Evolutionary conservation across 192 early-diverging fungal species (phyloP), one percentile per base, ranked within the genome.

Genomic region (Phlyctochytrium arcticum): DNA sequence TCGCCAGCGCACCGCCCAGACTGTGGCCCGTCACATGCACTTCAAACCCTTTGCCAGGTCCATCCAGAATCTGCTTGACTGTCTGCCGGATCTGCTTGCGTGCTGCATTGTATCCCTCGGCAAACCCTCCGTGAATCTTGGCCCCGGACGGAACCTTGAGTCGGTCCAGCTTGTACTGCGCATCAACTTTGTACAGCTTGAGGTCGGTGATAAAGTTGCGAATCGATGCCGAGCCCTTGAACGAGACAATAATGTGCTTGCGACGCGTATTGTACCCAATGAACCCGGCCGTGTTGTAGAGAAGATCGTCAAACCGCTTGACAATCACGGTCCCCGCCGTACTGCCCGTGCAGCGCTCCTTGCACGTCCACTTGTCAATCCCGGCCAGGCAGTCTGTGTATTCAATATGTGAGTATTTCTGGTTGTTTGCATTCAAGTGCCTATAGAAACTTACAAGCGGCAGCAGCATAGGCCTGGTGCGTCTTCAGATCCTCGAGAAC

Each of bases 111-210:
- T 50, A 69, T 24, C 44, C 37, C 2, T 37, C 35, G 30, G 23
- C 57, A 47, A 76, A 76, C 6, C 75, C 75, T 9, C 17, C 9
- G 42, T 76, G 70, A 19, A 76, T 61, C 37, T 62, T 35, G 57
- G 57, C 66, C 23, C 47, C 60, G 5, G 19, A 1, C 9, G 66
- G 48, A 19, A 37, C 57, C 27, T 17, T 23, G 23, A 68, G 15
- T 2, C 57, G 32, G 19, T 44, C 36, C 3, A 47, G 36, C 4
- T 6, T 23, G 12, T 49, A 29, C 17, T 57, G 31, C 17, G 60
- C 59, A 54, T 69, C 68, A 33, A 48, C 48, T 36, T 69, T 61
- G 50, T 12, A 54, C 21, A 69, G 47, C 57, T 65, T 35, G 6
- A 68, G 49, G 62, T 75, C 58, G 35, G 34, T 48, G 23, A 75